Evolutionary conservation across 2,329 filamentous ascomycete genomes (phyloP).

Genomic region (Ophiocordyceps unilateralis): DNA sequence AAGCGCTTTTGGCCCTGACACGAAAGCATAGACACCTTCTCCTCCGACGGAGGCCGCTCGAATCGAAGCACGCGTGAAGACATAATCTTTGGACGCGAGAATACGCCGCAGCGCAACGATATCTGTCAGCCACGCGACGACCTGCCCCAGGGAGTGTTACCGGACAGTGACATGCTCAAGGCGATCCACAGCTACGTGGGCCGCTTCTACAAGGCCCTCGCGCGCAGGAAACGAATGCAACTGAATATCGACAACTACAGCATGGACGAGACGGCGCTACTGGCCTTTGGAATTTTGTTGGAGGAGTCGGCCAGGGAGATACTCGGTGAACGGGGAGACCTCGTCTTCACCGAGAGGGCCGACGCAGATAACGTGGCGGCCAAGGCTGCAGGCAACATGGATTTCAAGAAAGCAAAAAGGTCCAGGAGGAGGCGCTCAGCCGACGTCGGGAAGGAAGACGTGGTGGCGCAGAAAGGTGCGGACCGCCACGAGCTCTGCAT

Average conservation of each 20-base stretch:
- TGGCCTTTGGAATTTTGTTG: constrained; percentile 58
- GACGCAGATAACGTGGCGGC: constrained; percentile 7
- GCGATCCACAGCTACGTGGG: constrained; percentile 51
- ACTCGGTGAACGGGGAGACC: constrained; percentile 47
- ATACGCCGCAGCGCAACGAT: constrained; percentile 53
- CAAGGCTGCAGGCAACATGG: background rate
- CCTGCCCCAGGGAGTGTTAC: constrained; percentile 33
- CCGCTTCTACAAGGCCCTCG: constrained; percentile 40
- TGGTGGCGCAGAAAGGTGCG: too few relatives aligned
- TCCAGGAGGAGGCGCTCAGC: background rate
- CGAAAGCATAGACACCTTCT: background rate
- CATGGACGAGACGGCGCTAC: constrained; percentile 63
- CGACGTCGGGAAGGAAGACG: too few relatives aligned
- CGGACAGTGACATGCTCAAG: constrained; percentile 52
- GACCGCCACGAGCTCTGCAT: too few relatives aligned
- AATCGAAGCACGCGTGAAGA: constrained; percentile 35
- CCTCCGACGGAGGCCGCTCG: constrained; percentile 3
- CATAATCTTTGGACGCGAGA: constrained; percentile 46
- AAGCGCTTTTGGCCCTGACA: constrained; percentile 7
- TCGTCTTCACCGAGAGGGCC: constrained; percentile 52
- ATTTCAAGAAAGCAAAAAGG: background rate
- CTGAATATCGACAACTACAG: constrained; percentile 32
- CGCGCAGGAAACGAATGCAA: constrained; percentile 3
- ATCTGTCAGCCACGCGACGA: constrained; percentile 50
- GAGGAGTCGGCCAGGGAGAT: constrained; percentile 49